These are phyloP conservation scores for Solanum sitiens DNA, from an alignment of 257 asterid genomes.

Conservation along the genomic window DNA sequence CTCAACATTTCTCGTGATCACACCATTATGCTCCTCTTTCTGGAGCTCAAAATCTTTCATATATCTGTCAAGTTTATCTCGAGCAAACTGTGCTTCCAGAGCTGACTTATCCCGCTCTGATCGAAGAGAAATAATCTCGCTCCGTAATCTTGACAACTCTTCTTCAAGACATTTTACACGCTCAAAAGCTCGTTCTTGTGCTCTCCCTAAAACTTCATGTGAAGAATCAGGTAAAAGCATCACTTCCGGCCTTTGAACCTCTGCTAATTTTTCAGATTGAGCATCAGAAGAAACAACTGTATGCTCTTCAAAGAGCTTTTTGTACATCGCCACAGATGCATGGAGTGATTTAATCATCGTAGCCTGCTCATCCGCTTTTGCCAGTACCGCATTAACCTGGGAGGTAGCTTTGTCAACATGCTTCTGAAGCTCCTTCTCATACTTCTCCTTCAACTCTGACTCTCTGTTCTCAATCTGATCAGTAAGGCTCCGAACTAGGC, in stretches of 20 bases:
- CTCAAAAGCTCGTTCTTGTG: slow-evolving; percentile 37
- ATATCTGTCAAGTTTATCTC: slow-evolving; percentile 63
- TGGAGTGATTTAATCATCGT: slow-evolving; percentile 91
- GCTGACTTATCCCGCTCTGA: slow-evolving; percentile 75
- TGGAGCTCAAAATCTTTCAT: slow-evolving; percentile 81
- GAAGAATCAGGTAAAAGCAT: slow-evolving; percentile 25
- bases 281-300: slow-evolving; percentile 32
- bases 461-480: slow-evolving; percentile 66
- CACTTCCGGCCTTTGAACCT: slow-evolving; percentile 36
- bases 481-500: slow-evolving; percentile 60
- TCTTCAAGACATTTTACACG: slow-evolving; percentile 67
- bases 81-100: slow-evolving; percentile 61
- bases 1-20: slow-evolving; percentile 69
- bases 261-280: slow-evolving; percentile 40
- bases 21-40: slow-evolving; percentile 67
- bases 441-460: slow-evolving; percentile 59
- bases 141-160: slow-evolving; percentile 50
- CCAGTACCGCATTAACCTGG: slow-evolving; percentile 59
- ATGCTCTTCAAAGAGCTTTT: slow-evolving; percentile 75
- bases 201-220: slow-evolving; percentile 44
- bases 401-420: slow-evolving; percentile 47
- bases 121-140: slow-evolving; percentile 46
- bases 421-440: slow-evolving; percentile 62
- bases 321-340: slow-evolving; percentile 87
- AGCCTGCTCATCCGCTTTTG: slow-evolving; percentile 76